phyloP scores from a whole-genome alignment of 306 rosid species.

The Vigna unguiculata region DNA sequence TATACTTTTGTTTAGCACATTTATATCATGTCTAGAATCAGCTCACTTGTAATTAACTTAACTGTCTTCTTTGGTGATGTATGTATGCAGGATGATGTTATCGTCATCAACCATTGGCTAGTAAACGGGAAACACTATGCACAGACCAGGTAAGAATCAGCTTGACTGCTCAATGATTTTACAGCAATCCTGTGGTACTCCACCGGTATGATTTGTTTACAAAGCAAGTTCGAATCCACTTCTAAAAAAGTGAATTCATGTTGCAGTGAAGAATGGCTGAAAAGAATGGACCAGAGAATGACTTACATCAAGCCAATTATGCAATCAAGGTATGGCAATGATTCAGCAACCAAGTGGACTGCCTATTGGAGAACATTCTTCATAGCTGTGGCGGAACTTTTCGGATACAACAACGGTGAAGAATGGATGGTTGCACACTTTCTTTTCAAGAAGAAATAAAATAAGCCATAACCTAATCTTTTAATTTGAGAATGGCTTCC shows the following conservation, averaged over 20 bases:
- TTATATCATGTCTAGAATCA: background rate
- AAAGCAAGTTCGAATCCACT: conserved; percentile 19
- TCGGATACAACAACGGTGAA: conserved; percentile 84
- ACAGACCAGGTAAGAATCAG: conserved; percentile 69
- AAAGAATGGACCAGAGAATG: conserved; percentile 75
- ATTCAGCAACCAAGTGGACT: conserved; percentile 87
- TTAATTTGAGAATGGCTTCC: background rate
- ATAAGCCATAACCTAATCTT: conserved; percentile 6
- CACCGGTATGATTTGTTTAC: conserved; percentile 1
- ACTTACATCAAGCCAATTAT: conserved; percentile 71
- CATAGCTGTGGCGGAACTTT: conserved; percentile 88
- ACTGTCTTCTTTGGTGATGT: conserved; percentile 26
- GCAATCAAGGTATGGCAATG: conserved; percentile 86
- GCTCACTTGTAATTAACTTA: background rate
- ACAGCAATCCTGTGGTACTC: no score
- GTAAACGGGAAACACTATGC: conserved; percentile 88
- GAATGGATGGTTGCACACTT: conserved; percentile 93
- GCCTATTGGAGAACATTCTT: conserved; percentile 96
- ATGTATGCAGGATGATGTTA: conserved; percentile 83
- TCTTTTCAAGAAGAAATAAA: conserved; percentile 76
- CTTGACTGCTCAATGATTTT: background rate
- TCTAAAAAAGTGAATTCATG: conserved; percentile 15
- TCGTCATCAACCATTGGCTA: conserved; percentile 85
- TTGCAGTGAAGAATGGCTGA: conserved; percentile 97
- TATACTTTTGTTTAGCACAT: background rate